Base-by-base conservation (phyloP, 176 grass and related monocot genomes). In the Oryza glumipatula region DNA sequence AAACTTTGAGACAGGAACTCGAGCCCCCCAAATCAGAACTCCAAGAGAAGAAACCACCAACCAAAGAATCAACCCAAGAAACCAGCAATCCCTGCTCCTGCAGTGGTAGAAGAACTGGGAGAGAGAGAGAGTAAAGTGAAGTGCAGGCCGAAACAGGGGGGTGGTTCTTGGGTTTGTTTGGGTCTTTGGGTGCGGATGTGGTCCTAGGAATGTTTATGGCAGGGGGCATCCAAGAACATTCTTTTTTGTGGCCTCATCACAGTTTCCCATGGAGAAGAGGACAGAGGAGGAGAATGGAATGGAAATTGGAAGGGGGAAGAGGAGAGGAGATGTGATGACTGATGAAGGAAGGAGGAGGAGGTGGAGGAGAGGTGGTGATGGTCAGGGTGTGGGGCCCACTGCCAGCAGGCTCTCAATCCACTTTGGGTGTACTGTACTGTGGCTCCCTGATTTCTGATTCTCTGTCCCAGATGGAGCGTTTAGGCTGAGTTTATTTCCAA, bases 201-300 rank as follows among this genome's bases (percentile, higher is more conserved):
- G 65, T 87, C 47, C 72, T 72, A 86, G 73, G 79, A 90, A 90
- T 90, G 84, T 89, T 64, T 15, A 52, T 30, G 70, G 60, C 15
- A 14, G 45, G 36, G 79, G 21, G 84, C 68, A 83, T 87, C 80
- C 88, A 83, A 75, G 84, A 86, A 86, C 88, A 90, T 86, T 90
- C 75, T 60, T 3, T 67, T 3, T 82, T 77, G 47, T 46, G 46
- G 44, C 68, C 19, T 78, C 76, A 48, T 78, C 76, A 48, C 87
- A 24, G 48, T 74, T 80, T 89, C 64, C 82, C 63, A 80, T 76
- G 70, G 82, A 56, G 46, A 11, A 44, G 33, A 60, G 60, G 61
- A 79, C 44, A 64, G 11, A 3, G 38, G 5, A 78, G 38, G 9
- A 14, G 35, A 26, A 30, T 43, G 66, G 75, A 58, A 69, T 9